Evolutionary conservation across 2,329 filamentous ascomycete genomes (phyloP), one percentile per base, ranked within the genome.

Genomic region (Cryoendolithus antarcticus): DNA sequence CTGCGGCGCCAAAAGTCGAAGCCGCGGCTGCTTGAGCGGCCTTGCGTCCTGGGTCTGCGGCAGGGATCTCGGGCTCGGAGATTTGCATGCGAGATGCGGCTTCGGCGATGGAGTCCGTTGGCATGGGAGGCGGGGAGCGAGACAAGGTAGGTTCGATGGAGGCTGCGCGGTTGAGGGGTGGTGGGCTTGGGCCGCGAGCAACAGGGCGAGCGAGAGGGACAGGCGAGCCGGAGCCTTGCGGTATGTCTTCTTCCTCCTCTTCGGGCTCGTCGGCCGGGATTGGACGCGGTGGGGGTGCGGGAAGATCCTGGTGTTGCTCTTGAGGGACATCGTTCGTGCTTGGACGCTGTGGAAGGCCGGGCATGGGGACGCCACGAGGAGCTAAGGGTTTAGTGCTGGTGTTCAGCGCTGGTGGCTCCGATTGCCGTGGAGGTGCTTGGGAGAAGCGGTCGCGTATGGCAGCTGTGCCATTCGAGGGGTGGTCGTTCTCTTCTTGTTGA

Each of bases 131-230:
- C 19, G 73, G 69, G 24, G 24, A 27, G 24, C 24, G 24, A 6
- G 24, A 7, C 30, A 67, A 65, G 32, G 64, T 54, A 2, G 40
- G 45, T 6, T 50, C 48, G 15, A 64, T 61, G 42, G 67, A 63
- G 28, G 68, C 63, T 8, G 66, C 61, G 12, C 74, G 69, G 50
- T 80, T 68, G 24, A 71, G 56, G n/a, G 43, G 42, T 27, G 65
- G 58, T 7, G 65, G 63, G 29, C 63, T 60, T 27, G 69, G 65
- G 37, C 70, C 74, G 41, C 82, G 82, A 37, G 76, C 71, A 40
- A 96, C 82, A 3, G 91, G 91, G 61, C 89, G 80, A 9, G 88
- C 86, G 49, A 96, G 74, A 36, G 82, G 82, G 45, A 93, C 80
- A 5, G 89, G 89, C 1, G 85, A 95, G 34, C 68, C 65, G 35